These are phyloP conservation scores for Pseudogymnoascus destructans DNA, from an alignment of 2,329 filamentous ascomycete species.

Conservation along the genomic window DNA sequence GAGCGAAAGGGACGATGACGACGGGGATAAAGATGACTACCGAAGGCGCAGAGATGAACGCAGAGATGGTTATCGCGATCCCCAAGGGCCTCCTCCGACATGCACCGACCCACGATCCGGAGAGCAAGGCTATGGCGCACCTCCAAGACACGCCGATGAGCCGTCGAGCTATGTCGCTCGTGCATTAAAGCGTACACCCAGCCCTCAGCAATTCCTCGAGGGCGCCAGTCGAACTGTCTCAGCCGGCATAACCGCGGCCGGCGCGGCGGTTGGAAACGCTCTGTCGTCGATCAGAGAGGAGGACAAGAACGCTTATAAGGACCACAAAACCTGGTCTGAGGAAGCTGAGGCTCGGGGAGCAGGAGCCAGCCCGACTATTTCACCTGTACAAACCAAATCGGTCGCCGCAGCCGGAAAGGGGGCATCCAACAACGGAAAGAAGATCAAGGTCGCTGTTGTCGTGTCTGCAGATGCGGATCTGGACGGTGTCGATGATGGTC, in stretches of 20 bases:
- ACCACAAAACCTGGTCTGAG: conserved; percentile 86
- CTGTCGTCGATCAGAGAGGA: conserved; percentile 75
- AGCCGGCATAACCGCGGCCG: conserved; percentile 70
- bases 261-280: conserved; percentile 69
- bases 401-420: not conserved
- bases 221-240: conserved; percentile 68
- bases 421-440: conserved; percentile 26
- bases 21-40: conserved; percentile 49
- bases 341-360: conserved; percentile 61
- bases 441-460: conserved; percentile 76
- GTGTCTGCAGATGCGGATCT: conserved; percentile 63
- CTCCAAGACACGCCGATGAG: conserved; percentile 30
- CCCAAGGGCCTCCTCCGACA: conserved; percentile 29
- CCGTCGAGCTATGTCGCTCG: conserved; percentile 55
- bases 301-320: conserved; percentile 64
- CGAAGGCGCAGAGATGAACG: conserved; percentile 35
- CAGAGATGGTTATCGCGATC: conserved; percentile 38
- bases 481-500: conserved; percentile 45
- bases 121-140: conserved; percentile 32
- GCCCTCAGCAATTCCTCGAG: conserved; percentile 79
- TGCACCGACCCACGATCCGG: conserved; percentile 29
- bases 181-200: conserved; percentile 68
- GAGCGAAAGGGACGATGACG: conserved; percentile 70
- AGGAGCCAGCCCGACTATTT: conserved; percentile 26
- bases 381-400: not conserved